A percentile compares a stretch with the other conserved stretches of the same genome.
phyloP scores from a whole-genome alignment of 495 filamentous ascomycete genomes.

The Bacidia rubella region DNA sequence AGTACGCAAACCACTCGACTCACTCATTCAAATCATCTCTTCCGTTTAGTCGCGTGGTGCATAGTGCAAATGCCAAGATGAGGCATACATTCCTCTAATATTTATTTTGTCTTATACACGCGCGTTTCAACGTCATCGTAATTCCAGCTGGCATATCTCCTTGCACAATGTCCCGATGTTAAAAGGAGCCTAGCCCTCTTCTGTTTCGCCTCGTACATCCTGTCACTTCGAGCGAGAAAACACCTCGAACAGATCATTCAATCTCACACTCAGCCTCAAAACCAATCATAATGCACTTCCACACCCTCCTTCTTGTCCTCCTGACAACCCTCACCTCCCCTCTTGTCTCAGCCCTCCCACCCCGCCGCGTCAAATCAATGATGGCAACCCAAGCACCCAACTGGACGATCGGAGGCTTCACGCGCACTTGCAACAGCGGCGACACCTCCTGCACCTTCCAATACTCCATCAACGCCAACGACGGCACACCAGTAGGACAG shows the following conservation, averaged over 20 bases:
- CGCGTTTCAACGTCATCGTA: no score
- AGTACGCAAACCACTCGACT: no score
- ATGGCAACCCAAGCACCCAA: neutral
- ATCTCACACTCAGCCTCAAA: neutral
- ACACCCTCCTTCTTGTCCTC: neutral
- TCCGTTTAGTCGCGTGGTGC: no score
- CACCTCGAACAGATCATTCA: neutral
- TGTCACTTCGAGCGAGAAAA: no score
- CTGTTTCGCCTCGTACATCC: no score
- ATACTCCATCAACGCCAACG: neutral
- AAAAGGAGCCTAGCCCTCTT: no score
- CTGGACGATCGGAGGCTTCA: neutral
- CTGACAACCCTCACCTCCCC: neutral
- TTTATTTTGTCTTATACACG: no score
- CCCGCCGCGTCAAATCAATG: neutral
- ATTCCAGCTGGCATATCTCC: no score
- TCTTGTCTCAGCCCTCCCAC: neutral
- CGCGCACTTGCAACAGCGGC: neutral
- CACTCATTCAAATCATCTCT: no score
- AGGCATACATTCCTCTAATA: no score
- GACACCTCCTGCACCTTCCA: neutral
- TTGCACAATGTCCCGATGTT: no score
- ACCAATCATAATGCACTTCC: neutral
- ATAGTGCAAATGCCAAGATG: no score
- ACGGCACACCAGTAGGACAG: neutral